Base-by-base conservation (phyloP, 805 yeast species). In the Groenewaldozyma tartarivorans region DNA sequence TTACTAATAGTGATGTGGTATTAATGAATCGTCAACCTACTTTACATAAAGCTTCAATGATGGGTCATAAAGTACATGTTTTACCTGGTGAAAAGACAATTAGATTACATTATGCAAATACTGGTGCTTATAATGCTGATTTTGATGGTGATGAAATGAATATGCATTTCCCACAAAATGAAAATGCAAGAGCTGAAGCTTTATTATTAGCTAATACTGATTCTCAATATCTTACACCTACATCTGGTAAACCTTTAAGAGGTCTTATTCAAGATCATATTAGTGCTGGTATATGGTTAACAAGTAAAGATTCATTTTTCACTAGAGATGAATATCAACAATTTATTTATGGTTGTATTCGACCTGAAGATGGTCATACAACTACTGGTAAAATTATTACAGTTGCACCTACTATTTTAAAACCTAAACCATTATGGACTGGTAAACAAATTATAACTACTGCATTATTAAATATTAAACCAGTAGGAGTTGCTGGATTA, bases 101-200 rank as follows among this genome's bases (percentile, higher is more conserved):
- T 54, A 77, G 99, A 58, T 69, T 92, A 63, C 99, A 92, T 63
- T 92, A 92, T 64, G 99, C 99, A 55, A 92, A 92, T 64, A 92
- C 98, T 35, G 96, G 96, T 66, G 96, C 98, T 34, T 92, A 90
- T 66, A 90, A 90, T 62, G 97, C 97, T 31, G 98, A 90, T 74
- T 90, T 92, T 56, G 98, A 90, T 66, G 98, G 98, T 71, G 98
- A 90, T 66, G 98, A 90, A 69, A 90, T 90, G 98, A 90, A 90
- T 62, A 82, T 90, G 96, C 98, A 90, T 67, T 90, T 90, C 72
- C 98, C 98, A 20, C 98, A 90, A 68, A 87, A 84, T 63, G 96
- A 90, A 67, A 84, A 85, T 53, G 98, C 97, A 6, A 79, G 88
- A 59, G 90, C 97, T 18, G 98, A 92, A 67, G 97, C 98, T 2